Base-by-base conservation (phyloP, 2,329 filamentous ascomycete species). In the Pseudogymnoascus sp. region DNA sequence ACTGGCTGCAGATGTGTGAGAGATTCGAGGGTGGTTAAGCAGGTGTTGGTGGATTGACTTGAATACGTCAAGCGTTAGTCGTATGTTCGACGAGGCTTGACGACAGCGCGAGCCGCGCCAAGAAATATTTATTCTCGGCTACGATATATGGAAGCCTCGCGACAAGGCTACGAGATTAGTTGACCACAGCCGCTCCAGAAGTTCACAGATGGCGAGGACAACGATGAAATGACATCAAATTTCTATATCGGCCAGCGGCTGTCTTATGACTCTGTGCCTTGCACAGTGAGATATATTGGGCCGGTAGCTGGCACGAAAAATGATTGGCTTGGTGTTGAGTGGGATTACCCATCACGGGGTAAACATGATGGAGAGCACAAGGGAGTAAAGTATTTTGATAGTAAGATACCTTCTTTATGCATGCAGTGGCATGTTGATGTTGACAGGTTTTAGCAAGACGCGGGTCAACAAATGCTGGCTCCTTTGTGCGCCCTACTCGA, bases 241-340 rank as follows among this genome's bases (percentile, higher is more conserved):
- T 72, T 75, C 56, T 77, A 82, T 69, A 73, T 87, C 66, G 90
- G 90, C 61, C 87, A 95, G 75, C 86, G 95, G 13, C 80, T 93
- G 42, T 96, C 91, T 3, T 96, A 90, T 70, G 86, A 89, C 68
- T 86, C 85, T 33, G 85, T 86, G 19, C 77, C 89, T 44, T 96
- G 93, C 76, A 97, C 93, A 0, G 82, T 97, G 64, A 87, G 91
- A 65, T 97, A 93, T 72, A 77, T 90, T 65, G 95, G 95, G 50
- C 75, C 82, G 35, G 88, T 97, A 6, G 81, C 84, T 61, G 90
- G 89, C 68, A 93, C 91, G 7, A 83, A 47, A 90, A 91, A 59
- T 80, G 82, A 65, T 66, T 97, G 93, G 93, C 82, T 97, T 35
- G 95, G 95, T 56, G 91, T 97, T 59, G 95, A 99, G 81, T 99